phyloP scores from a whole-genome alignment of 495 filamentous ascomycete species.

The Penicillium coprophilum region DNA sequence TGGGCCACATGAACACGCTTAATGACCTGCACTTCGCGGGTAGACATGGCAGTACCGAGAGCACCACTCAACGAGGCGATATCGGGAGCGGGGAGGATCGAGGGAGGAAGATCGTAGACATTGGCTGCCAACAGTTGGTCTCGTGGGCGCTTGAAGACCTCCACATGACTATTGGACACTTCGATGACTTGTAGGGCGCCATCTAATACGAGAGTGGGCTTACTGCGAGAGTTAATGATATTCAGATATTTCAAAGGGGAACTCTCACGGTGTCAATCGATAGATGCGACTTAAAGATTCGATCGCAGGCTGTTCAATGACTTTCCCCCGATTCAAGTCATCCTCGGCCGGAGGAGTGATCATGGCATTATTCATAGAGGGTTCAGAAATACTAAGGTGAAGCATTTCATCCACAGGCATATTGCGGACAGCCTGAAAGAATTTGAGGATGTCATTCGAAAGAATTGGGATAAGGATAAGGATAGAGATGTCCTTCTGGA shows the following conservation, averaged over 20 bases:
- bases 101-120: conserved; percentile 42
- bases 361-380: conserved; percentile 15
- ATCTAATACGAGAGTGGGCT: conserved; percentile 51
- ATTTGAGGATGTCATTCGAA: conserved; percentile 6
- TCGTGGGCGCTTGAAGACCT: conserved; percentile 34
- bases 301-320: background rate
- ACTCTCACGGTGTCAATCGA: conserved; percentile 42
- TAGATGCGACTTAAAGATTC: conserved; percentile 38
- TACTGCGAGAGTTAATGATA: conserved; percentile 6
- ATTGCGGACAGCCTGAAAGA: conserved; percentile 5
- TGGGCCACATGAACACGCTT: conserved; percentile 29
- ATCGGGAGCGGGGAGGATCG: conserved; percentile 35
- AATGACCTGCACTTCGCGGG: conserved; percentile 32
- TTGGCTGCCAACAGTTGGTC: conserved; percentile 43
- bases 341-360: conserved; percentile 29
- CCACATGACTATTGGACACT: conserved; percentile 51
- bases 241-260: background rate
- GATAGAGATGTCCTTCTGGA: background rate
- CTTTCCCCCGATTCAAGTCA: conserved; percentile 15
- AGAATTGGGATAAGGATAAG: background rate
- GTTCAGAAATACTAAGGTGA: conserved; percentile 22
- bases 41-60: conserved; percentile 47
- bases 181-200: conserved; percentile 45
- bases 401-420: conserved; percentile 33
- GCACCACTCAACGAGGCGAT: conserved; percentile 40